These are phyloP conservation scores for Pseudogymnoascus sp. DNA, from an alignment of 2,329 filamentous ascomycete genomes.

Conservation along the genomic window DNA sequence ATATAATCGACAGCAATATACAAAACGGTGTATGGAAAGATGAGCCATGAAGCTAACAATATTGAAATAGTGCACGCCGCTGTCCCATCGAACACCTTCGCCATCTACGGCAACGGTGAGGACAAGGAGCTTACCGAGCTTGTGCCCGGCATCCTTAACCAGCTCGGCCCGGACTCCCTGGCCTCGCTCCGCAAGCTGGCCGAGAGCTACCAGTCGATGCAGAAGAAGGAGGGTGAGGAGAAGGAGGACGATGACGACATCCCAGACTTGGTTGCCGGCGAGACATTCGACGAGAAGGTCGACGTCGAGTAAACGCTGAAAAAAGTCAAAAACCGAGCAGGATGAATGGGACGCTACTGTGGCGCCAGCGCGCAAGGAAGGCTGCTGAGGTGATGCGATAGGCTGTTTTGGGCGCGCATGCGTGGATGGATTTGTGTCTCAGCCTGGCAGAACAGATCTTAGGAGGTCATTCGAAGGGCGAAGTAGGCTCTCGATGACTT, in stretches of 20 bases:
- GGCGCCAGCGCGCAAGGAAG: not conserved
- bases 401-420: conserved; percentile 6
- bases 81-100: conserved; percentile 97
- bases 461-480: conserved; percentile 2
- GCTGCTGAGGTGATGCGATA: conserved; percentile 4
- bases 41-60: not conserved
- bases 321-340: not conserved
- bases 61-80: conserved; percentile 73
- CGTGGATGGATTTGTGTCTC: conserved; percentile 7
- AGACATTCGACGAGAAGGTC: conserved; percentile 97
- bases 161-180: conserved; percentile 95
- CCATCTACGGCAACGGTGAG: conserved; percentile 97
- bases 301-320: conserved; percentile 39
- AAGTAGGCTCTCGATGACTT: conserved; percentile 7
- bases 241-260: conserved; percentile 86
- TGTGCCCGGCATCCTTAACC: conserved; percentile 98
- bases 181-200: conserved; percentile 96
- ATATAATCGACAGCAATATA: not conserved
- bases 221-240: conserved; percentile 80
- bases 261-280: conserved; percentile 89
- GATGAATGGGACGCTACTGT: not conserved
- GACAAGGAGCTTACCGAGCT: conserved; percentile 99
- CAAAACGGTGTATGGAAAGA: not conserved
- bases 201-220: conserved; percentile 98
- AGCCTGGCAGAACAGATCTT: conserved; percentile 6